Base-by-base conservation (phyloP, 805 yeast genomes). In the Teunomyces pallodes region DNA sequence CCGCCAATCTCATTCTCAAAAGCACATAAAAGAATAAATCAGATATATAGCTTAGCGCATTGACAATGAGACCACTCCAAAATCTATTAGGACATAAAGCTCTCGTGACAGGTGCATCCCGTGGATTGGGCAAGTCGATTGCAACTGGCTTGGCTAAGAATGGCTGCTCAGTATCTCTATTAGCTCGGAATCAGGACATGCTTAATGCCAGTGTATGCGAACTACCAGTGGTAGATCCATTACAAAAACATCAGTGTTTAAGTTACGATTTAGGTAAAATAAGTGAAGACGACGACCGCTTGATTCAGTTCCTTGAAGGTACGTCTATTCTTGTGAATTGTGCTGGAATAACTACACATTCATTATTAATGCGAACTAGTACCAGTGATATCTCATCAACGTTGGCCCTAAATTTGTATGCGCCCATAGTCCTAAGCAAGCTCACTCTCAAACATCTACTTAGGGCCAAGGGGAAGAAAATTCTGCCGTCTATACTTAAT, bases 21-120 rank as follows among this genome's bases (percentile, higher is more conserved):
- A 20, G 24, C 24, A 5, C 24, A 4, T 5, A 4, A 20, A 20
- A 17, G 17, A 17, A 20, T 20, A 20, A 20, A 4, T 20, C 6
- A 20, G 24, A 20, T 20, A 17, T 17, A 20, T 5, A 20, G 24
- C 6, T 3, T 20, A 20, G 24, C 6, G 24, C 24, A 20, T 3
- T 20, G 24, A 20, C 5, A 20, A 20, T 20, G 24, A 4, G 24
- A 5, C 24, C 24, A 20, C 24, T 20, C 24, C 24, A 20, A 20
- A 20, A 20, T 20, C 24, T 20, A 20, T 20, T 36, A 3, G 56
- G 56, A 4, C 54, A 50, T 47, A 72, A 73, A n/a, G 84, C 83
- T 0, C 54, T 81, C 4, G 64, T 85, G 2, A 84, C 90, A 0
- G 94, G 94, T 1, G 90, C 85, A 0, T 82, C 90, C 0, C 66